Percentiles rank a stretch among this genome's conserved stretches.
These are phyloP conservation scores for Sutorius eximius DNA, from an alignment of 1,284 basidiomycete genomes.

Conservation along the genomic window DNA sequence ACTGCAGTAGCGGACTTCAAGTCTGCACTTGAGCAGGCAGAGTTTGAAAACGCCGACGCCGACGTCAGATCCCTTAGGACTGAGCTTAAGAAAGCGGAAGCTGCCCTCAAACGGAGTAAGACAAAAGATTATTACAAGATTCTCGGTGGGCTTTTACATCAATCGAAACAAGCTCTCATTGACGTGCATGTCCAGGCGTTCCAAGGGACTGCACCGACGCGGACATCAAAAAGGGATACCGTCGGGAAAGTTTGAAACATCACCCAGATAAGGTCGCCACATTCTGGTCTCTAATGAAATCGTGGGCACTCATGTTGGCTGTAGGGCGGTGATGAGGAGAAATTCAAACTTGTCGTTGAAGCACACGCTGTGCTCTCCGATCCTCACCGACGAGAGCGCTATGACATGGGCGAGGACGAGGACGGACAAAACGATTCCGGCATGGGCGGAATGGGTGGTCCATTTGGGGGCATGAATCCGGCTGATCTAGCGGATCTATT, in stretches of 20 bases:
- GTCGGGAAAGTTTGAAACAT: constrained; percentile 74
- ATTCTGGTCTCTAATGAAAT: neutral
- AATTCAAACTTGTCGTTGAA: constrained; percentile 82
- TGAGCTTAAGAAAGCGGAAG: constrained; percentile 78
- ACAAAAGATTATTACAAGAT: constrained; percentile 86
- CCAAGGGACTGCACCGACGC: constrained; percentile 56
- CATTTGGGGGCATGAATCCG: constrained; percentile 36
- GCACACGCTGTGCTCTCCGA: constrained; percentile 78
- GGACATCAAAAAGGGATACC: constrained; percentile 82
- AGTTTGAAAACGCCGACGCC: constrained; percentile 54
- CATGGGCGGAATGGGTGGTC: constrained; percentile 43
- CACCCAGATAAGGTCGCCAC: constrained; percentile 76
- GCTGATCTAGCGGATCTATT: constrained; percentile 64
- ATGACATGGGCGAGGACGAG: constrained; percentile 77
- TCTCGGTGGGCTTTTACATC: constrained; percentile 39
- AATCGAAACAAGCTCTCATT: neutral
- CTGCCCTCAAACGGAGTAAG: constrained; percentile 77
- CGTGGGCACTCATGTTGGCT: constrained; percentile 3
- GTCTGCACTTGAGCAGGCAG: constrained; percentile 68
- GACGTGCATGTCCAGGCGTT: constrained; percentile 48
- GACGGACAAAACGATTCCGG: constrained; percentile 53
- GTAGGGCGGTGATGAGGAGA: constrained; percentile 77
- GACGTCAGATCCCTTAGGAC: constrained; percentile 63
- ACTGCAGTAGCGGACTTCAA: constrained; percentile 76
- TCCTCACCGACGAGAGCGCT: constrained; percentile 62